phyloP scores from a whole-genome alignment of 1,139 yeast species.

The Casaregolazyma suthepensis region DNA sequence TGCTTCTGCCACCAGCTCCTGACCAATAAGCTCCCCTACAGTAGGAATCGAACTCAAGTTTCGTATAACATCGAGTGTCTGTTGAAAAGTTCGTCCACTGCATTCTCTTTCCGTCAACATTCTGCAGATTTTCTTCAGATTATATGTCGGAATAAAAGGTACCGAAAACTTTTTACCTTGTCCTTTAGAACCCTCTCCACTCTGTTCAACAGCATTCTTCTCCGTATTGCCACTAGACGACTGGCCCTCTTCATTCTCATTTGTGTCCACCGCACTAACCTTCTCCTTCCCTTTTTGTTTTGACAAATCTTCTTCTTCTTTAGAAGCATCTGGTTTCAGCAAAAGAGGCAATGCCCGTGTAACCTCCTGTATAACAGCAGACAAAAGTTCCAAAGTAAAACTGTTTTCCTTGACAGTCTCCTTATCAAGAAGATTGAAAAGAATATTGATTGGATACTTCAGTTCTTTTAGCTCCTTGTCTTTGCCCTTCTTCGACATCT shows the following conservation, averaged over 20 bases:
- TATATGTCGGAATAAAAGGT: constrained; percentile 61
- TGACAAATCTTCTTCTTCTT: constrained; percentile 16
- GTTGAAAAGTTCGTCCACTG: constrained; percentile 77
- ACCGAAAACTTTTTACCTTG: constrained; percentile 35
- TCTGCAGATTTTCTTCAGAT: constrained; percentile 57
- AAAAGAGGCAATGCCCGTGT: constrained; percentile 57
- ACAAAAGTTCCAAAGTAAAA: constrained; percentile 66
- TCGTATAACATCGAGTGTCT: constrained; percentile 78
- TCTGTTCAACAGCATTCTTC: constrained; percentile 17
- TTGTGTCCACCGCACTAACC: constrained; percentile 9
- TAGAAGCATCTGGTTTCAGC: constrained; percentile 19
- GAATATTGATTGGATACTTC: constrained; percentile 65
- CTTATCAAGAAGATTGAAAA: constrained; percentile 59
- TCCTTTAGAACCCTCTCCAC: constrained; percentile 8
- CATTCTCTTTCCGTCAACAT: constrained; percentile 82
- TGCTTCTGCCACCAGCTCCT: constrained; percentile 65
- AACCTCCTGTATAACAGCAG: constrained; percentile 69
- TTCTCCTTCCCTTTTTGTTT: constrained; percentile 9
- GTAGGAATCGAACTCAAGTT: constrained; percentile 59
- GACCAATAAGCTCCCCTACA: constrained; percentile 60
- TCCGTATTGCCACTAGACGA: constrained; percentile 5
- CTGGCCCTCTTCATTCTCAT: constrained; percentile 2
- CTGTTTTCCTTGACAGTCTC: constrained; percentile 63
- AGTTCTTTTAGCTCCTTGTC: constrained; percentile 35
- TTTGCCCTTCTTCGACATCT: constrained; percentile 28